Percentiles rank a stretch among this genome's conserved stretches.
Conservation (phyloP, 768 basidiomycete genomes). For the Suillus luteus region DNA sequence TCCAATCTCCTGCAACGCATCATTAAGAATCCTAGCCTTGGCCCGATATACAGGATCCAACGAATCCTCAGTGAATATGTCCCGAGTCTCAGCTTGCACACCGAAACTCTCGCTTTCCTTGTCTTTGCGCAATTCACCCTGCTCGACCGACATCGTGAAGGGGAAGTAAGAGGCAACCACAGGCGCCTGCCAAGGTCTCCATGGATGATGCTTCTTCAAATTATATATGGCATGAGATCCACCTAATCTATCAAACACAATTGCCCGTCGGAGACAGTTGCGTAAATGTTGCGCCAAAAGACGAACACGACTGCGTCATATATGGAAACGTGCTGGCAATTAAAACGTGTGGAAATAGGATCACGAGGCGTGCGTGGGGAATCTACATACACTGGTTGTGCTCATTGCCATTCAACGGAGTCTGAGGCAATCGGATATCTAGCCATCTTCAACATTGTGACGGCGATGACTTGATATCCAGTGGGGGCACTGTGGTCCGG, state of each 20-base stretch:
- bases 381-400: not conserved
- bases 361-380: not conserved
- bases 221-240: constrained; percentile 7
- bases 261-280: not conserved
- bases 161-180: not conserved
- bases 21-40: constrained; percentile 58
- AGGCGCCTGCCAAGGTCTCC: not conserved
- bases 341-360: not conserved
- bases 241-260: not conserved
- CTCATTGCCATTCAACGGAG: not conserved
- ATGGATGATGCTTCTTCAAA: not conserved
- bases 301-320: not conserved
- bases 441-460: not conserved
- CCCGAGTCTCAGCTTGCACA: constrained; percentile 19
- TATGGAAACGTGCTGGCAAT: not conserved
- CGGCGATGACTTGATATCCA: not conserved
- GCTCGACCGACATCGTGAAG: constrained; percentile 22
- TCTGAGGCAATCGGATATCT: not conserved
- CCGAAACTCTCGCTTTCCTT: constrained; percentile 2
- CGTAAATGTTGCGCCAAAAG: not conserved
- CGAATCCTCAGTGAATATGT: constrained; percentile 29
- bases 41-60: constrained; percentile 61
- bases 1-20: constrained; percentile 65
- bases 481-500: not conserved
- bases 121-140: constrained; percentile 12